Evolutionary conservation across 1,284 basidiomycete genomes (phyloP).

Genomic region (Athelia psychrophila): DNA sequence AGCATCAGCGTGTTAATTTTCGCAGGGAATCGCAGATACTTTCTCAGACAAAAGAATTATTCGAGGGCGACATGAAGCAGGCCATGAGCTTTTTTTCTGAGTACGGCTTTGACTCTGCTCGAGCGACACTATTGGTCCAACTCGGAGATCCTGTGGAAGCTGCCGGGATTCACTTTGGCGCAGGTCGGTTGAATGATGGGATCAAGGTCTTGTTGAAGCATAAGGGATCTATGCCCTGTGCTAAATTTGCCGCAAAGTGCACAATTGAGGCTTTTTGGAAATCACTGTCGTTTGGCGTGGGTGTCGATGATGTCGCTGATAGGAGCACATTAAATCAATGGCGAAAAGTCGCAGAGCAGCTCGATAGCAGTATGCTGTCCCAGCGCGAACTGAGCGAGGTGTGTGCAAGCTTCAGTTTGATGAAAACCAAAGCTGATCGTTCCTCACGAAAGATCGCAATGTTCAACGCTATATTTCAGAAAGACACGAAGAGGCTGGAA

Average conservation of each 20-base stretch:
- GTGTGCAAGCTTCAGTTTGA: constrained; percentile 4
- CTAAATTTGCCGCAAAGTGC: constrained; percentile 26
- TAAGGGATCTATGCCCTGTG: constrained; percentile 19
- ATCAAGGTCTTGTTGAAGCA: constrained; percentile 44
- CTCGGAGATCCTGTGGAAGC: constrained; percentile 47
- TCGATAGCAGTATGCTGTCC: constrained; percentile 13
- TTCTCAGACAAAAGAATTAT: no score
- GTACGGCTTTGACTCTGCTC: constrained; percentile 49
- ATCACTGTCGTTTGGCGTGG: constrained; percentile 24
- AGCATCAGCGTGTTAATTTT: no score
- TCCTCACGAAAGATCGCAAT: constrained; percentile 29
- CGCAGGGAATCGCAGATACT: no score
- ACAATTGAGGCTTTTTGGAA: constrained; percentile 30
- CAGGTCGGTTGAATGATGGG: constrained; percentile 48
- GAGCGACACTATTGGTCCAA: constrained; percentile 45
- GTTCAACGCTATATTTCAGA: constrained; percentile 32
- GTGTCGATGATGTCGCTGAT: constrained; percentile 3
- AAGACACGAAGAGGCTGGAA: constrained; percentile 21
- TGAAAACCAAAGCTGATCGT: neutral
- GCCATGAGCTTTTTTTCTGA: constrained; percentile 57
- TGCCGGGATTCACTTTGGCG: constrained; percentile 49
- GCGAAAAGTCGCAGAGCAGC: no score
- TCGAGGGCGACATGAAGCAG: constrained; percentile 50
- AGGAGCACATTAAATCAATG: no score
- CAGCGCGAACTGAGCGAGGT: constrained; percentile 24